Conservation (phyloP, 2,329 filamentous ascomycete genomes). For the Cordyceps cateniannulata region DNA sequence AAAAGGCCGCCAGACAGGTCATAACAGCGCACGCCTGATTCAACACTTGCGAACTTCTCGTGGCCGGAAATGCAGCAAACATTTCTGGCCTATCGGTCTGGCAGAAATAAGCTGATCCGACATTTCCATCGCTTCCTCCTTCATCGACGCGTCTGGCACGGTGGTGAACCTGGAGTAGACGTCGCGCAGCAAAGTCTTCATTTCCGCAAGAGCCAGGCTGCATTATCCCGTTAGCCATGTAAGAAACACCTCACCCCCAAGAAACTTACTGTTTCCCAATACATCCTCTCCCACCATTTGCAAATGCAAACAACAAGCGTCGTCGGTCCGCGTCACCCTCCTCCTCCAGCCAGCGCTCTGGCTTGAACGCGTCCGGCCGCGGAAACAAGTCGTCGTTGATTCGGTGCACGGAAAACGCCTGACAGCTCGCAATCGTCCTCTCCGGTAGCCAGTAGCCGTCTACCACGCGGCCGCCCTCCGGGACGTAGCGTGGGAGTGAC, state of each 20-base stretch:
- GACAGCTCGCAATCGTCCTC: constrained; percentile 52
- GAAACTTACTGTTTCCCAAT: constrained; percentile 58
- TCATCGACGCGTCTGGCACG: constrained; percentile 46
- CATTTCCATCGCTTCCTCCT: constrained; percentile 53
- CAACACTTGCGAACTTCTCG: constrained; percentile 14
- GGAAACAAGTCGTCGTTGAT: constrained; percentile 64
- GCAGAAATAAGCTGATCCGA: constrained; percentile 63
- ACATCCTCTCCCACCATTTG: constrained; percentile 58
- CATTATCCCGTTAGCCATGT: not conserved
- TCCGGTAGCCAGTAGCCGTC: constrained; percentile 48
- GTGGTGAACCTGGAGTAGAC: constrained; percentile 56
- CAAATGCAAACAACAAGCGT: constrained; percentile 58
- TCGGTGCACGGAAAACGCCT: constrained; percentile 55
- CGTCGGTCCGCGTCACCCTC: constrained; percentile 67
- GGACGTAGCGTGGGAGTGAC: constrained; percentile 57
- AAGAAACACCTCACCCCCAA: too few species aligned
- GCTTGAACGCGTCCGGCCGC: constrained; percentile 69
- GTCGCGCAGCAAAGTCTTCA: constrained; percentile 58
- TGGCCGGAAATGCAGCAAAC: constrained; percentile 45
- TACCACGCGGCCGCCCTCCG: constrained; percentile 45
- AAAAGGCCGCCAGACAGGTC: too few species aligned
- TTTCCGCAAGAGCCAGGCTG: constrained; percentile 56
- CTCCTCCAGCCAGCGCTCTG: constrained; percentile 74
- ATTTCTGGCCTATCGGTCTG: constrained; percentile 53
- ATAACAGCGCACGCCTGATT: not conserved